Percentiles rank a stretch among this genome's conserved stretches.
phyloP scores from a whole-genome alignment of 108 stramenopile species.

The Asterionellopsis glacialis region DNA sequence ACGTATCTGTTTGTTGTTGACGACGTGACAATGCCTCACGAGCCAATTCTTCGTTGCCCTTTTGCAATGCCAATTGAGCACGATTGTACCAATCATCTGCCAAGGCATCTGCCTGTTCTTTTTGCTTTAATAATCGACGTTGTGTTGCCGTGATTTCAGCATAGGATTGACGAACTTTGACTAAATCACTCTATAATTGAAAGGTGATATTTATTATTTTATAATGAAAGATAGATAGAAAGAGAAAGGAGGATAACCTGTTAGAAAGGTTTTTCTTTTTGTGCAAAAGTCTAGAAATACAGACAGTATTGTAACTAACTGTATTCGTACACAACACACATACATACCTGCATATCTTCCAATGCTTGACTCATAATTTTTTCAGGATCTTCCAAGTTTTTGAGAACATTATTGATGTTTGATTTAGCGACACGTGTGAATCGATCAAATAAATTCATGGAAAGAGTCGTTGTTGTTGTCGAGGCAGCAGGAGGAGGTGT shows the following conservation, averaged over 20 bases:
- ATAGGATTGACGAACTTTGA: slow-evolving; percentile 94
- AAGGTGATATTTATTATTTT: too few species aligned
- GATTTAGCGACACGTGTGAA: slow-evolving; percentile 82
- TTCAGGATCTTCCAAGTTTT: slow-evolving; percentile 93
- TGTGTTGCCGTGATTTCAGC: slow-evolving; percentile 96
- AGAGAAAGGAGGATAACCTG: too few species aligned
- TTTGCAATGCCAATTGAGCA: slow-evolving; percentile 90
- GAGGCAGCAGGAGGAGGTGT: background rate
- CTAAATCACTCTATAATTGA: slow-evolving; percentile 87
- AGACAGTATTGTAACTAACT: too few species aligned
- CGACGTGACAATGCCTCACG: slow-evolving; percentile 87
- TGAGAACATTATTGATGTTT: slow-evolving; percentile 88
- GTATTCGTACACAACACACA: too few species aligned
- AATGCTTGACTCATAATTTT: slow-evolving; percentile 95
- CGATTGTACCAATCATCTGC: slow-evolving; percentile 92
- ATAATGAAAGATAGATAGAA: too few species aligned
- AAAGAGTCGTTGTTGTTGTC: slow-evolving; percentile 25
- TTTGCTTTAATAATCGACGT: slow-evolving; percentile 87
- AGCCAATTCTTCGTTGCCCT: slow-evolving; percentile 92
- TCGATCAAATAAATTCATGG: slow-evolving; percentile 85
- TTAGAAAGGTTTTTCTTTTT: too few species aligned
- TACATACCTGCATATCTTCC: slow-evolving; percentile 94
- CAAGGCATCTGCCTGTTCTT: slow-evolving; percentile 81
- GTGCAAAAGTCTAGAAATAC: too few species aligned
- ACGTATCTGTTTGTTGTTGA: slow-evolving; percentile 84